phyloP scores from a whole-genome alignment of 2,329 filamentous ascomycete species.

The Ceratocystis ficicola region DNA sequence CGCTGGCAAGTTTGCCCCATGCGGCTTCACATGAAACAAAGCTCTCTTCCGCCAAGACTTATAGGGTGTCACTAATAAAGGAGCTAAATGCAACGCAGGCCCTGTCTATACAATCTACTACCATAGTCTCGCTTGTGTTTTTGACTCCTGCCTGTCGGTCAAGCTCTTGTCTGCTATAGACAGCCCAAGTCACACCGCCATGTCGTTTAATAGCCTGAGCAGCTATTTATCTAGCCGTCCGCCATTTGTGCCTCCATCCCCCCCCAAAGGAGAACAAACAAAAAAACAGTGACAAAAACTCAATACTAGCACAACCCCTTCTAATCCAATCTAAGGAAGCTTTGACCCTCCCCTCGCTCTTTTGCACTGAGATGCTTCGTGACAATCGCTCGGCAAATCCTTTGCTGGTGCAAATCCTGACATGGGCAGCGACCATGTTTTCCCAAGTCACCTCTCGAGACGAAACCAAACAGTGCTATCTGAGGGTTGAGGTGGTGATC shows the following conservation, averaged over 20 bases:
- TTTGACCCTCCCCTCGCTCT: not conserved
- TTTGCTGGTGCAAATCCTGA: not conserved
- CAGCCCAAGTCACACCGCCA: not conserved
- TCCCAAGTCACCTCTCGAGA: not conserved
- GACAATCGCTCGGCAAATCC: not conserved
- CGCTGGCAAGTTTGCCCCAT: not conserved
- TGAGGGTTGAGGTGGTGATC: not conserved
- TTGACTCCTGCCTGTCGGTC: too few relatives aligned
- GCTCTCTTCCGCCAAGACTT: not conserved
- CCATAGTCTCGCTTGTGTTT: too few relatives aligned
- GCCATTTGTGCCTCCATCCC: too few relatives aligned
- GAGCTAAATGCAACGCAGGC: not conserved
- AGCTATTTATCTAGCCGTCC: not conserved
- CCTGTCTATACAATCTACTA: too few relatives aligned
- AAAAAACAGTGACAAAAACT: too few relatives aligned
- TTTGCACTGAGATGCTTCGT: not conserved
- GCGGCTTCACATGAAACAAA: not conserved
- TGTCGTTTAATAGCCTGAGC: not conserved
- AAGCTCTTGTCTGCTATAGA: not conserved
- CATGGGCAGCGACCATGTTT: too few relatives aligned
- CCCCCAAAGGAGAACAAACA: too few relatives aligned
- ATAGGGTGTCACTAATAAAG: not conserved
- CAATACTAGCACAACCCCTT: too few relatives aligned
- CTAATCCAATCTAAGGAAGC: not conserved
- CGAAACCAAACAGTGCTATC: not conserved